Conservation (phyloP, 2,329 filamentous ascomycete genomes). For the Verticillium klebahnii region DNA sequence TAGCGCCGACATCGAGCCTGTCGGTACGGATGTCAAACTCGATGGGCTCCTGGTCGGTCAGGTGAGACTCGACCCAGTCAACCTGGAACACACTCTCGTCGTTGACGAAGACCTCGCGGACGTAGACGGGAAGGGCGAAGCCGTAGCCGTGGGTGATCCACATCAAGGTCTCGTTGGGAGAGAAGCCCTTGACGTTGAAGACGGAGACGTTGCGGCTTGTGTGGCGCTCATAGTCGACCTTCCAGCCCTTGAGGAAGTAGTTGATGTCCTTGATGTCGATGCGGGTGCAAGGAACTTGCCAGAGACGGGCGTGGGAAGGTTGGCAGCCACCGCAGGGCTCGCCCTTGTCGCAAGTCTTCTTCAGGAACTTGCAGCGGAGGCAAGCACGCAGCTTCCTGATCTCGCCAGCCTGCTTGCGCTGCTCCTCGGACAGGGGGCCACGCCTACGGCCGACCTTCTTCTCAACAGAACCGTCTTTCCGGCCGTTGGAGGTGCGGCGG, state of each 20-base stretch:
- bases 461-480: slow-evolving; percentile 73
- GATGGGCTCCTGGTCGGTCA: slow-evolving; percentile 63
- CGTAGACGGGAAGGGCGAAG: slow-evolving; percentile 86
- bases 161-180: slow-evolving; percentile 63
- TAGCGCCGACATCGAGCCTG: slow-evolving; percentile 81
- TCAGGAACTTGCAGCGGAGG: slow-evolving; percentile 94
- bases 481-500: slow-evolving; percentile 70
- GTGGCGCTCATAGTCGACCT: slow-evolving; percentile 91
- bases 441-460: slow-evolving; percentile 91
- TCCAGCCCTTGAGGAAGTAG: slow-evolving; percentile 99
- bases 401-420: slow-evolving; percentile 93
- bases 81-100: slow-evolving; percentile 91
- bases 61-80: slow-evolving; percentile 84
- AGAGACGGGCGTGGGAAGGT: slow-evolving; percentile 89
- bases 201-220: slow-evolving; percentile 82
- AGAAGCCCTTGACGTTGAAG: slow-evolving; percentile 87
- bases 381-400: slow-evolving; percentile 94
- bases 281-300: slow-evolving; percentile 96
- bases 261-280: slow-evolving; percentile 98
- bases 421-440: slow-evolving; percentile 85
- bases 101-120: slow-evolving; percentile 86
- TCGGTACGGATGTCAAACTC: slow-evolving; percentile 85
- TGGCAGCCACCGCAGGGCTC: slow-evolving; percentile 94
- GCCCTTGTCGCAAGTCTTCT: slow-evolving; percentile 98
- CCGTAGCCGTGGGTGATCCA: slow-evolving; percentile 97